Evolutionary conservation across 257 asterid species (phyloP), one percentile per base, ranked within the genome.

Genomic region (Voacanga thouarsii): DNA sequence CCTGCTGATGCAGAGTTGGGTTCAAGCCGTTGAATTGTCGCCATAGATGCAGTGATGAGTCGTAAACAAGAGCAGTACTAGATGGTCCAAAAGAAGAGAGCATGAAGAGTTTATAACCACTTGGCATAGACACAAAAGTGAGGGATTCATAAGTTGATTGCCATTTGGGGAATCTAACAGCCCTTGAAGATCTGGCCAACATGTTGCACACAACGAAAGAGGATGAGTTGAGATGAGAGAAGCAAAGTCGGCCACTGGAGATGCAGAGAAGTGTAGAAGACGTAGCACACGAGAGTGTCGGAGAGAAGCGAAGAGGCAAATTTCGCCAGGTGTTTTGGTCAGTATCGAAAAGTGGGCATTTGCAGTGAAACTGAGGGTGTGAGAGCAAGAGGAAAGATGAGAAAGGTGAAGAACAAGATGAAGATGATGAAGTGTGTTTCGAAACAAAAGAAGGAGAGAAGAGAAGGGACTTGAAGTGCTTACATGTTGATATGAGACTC

Each of bases 341-440:
- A 6, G 92, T 83, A 39, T 91, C 92, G 75, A 83, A 91, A 24
- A 91, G 83, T 24, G 90, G 86, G 70, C 74, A 86, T 18, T 71
- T 76, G 26, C 69, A 72, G 7, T 63, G 79, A 50, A 88, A 89
- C 44, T 87, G 93, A 15, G 92, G 92, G 65, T 91, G 97, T 19
- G 97, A 88, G 30, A 91, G 93, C 18, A 91, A 81, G 82, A 91
- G 83, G 84, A 91, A 90, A 16, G 93, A 86, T 43, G 90, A 88
- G 72, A 84, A 41, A 44, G 87, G 59, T 7, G 89, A 64, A 23
- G 80, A 74, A 60, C 85, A 74, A 39, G 86, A 78, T 0, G 73
- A 75, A 11, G 87, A 74, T 28, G 86, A 75, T 0, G 75, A 78
- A 9, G 81, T 78, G 82, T 85, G 87, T 49, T 78, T 87, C 72